Conservation (phyloP, 768 basidiomycete species). For the Cantharellus anzutake region DNA sequence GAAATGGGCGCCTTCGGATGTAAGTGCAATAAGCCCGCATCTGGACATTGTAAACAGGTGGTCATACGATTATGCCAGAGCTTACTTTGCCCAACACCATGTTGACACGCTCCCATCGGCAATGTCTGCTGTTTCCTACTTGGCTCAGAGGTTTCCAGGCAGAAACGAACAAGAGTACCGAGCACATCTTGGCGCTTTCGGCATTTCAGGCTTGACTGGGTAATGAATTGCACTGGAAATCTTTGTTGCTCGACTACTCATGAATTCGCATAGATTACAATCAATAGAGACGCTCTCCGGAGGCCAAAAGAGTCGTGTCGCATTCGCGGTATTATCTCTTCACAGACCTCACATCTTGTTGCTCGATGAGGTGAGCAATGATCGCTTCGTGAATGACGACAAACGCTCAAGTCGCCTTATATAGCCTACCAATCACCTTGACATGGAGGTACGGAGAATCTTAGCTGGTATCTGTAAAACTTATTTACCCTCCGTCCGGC, state of each 20-base stretch:
- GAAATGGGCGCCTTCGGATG: conserved; percentile 85
- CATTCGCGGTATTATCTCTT: conserved; percentile 73
- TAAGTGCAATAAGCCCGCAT: conserved; percentile 20
- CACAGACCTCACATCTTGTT: conserved; percentile 82
- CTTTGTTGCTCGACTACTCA: conserved; percentile 3
- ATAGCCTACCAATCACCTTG: conserved; percentile 85
- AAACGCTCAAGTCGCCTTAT: not conserved
- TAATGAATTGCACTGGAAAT: conserved; percentile 13
- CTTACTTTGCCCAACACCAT: conserved; percentile 90
- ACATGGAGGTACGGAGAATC: conserved; percentile 53
- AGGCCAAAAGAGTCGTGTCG: conserved; percentile 92
- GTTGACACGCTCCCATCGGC: conserved; percentile 73
- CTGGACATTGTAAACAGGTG: conserved; percentile 1
- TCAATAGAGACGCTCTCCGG: conserved; percentile 81
- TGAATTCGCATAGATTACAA: conserved; percentile 36
- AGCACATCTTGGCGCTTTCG: conserved; percentile 87
- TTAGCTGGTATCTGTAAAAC: not conserved
- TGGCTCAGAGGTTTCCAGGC: conserved; percentile 83
- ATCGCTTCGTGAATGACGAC: not conserved
- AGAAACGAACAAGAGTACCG: conserved; percentile 94
- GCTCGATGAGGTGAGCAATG: conserved; percentile 62
- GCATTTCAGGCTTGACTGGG: conserved; percentile 93
- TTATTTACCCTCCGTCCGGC: not conserved
- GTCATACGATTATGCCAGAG: conserved; percentile 24
- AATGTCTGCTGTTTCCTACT: conserved; percentile 85